These are phyloP conservation scores for Tetrastigma voinierianum DNA, from an alignment of 164 flowering plant species.

Conservation along the genomic window DNA sequence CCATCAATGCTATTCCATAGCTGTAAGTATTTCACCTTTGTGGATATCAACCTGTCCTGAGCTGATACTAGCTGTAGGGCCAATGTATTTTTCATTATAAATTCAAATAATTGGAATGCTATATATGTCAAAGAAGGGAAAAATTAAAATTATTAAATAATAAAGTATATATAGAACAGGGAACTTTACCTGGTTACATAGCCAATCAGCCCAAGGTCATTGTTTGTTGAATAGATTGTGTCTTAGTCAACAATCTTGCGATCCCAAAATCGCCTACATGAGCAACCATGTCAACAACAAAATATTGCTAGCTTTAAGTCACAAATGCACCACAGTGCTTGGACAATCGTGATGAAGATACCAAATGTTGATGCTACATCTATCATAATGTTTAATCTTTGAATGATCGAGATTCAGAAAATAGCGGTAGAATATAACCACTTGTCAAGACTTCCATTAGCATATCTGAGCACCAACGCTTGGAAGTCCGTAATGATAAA, in stretches of 20 bases:
- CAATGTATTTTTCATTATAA: no score
- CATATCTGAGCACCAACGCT: no score
- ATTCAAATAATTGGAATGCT: no score
- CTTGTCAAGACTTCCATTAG: background rate
- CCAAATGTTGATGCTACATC: no score
- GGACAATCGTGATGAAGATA: background rate
- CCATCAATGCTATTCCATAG: no score
- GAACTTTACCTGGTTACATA: conserved; percentile 1
- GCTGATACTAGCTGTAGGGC: no score
- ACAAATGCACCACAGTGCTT: background rate
- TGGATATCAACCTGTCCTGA: no score
- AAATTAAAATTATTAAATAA: no score
- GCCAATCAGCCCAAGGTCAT: background rate
- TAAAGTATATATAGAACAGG: no score
- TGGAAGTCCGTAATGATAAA: background rate
- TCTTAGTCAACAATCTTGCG: background rate
- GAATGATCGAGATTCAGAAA: background rate
- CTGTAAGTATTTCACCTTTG: no score
- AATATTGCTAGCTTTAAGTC: background rate
- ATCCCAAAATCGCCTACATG: conserved; percentile 5
- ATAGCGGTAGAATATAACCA: conserved; percentile 7
- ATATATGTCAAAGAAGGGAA: no score
- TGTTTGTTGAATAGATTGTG: background rate
- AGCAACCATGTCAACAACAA: conserved; percentile 6
- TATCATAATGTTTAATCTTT: no score